phyloP scores from a whole-genome alignment of 257 asterid genomes.

The Fraxinus quadrangulata region DNA sequence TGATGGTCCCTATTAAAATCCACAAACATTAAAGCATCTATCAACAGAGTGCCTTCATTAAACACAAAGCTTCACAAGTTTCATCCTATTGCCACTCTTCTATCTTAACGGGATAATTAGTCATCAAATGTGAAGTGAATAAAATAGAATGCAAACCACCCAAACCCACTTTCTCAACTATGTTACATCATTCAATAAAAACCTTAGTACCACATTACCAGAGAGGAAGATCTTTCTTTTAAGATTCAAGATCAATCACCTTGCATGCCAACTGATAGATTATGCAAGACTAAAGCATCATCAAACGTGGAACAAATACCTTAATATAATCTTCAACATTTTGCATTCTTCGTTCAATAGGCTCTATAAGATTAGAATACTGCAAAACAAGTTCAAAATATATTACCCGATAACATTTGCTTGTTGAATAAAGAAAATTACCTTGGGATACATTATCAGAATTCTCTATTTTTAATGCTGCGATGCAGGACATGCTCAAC shows the following conservation, averaged over 20 bases:
- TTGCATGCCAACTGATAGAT: background rate
- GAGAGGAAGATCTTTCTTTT: background rate
- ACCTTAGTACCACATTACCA: background rate
- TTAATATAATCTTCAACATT: constrained; percentile 73
- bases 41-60: background rate
- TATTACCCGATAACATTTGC: constrained; percentile 19
- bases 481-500: background rate
- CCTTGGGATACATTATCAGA: background rate
- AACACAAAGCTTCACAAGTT: constrained; percentile 3
- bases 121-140: background rate
- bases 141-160: constrained; percentile 15
- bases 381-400: constrained; percentile 39
- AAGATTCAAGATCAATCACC: constrained; percentile 7
- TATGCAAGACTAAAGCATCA: constrained; percentile 3
- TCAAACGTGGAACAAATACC: constrained; percentile 40
- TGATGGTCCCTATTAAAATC: constrained; percentile 7
- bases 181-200: background rate
- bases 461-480: background rate
- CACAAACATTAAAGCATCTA: constrained; percentile 7
- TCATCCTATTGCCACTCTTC: background rate
- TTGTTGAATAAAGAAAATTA: constrained; percentile 3
- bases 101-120: background rate
- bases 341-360: constrained; percentile 67
- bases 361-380: constrained; percentile 71
- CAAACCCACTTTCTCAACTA: constrained; percentile 18